These are phyloP conservation scores for Blastobotrys terrestris DNA, from an alignment of 805 yeast species.

Conservation along the genomic window DNA sequence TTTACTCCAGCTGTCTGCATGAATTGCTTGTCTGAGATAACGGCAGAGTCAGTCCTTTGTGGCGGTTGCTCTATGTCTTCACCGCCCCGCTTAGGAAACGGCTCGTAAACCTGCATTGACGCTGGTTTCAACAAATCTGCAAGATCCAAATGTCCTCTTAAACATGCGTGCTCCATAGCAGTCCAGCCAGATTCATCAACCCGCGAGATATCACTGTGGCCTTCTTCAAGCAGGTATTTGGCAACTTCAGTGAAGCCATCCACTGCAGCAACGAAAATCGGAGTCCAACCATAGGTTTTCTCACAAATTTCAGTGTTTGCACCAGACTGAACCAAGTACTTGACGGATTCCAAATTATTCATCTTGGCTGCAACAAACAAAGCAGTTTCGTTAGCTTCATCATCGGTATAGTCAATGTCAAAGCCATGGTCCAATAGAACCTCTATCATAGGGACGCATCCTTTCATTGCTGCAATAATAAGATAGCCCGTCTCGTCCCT, in stretches of 20 bases:
- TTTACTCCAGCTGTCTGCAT: constrained; percentile 1
- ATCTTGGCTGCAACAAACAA: constrained; percentile 73
- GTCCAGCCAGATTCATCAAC: constrained; percentile 91
- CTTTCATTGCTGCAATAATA: constrained; percentile 61
- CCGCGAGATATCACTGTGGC: constrained; percentile 44
- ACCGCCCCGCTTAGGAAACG: background rate
- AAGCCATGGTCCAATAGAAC: constrained; percentile 50
- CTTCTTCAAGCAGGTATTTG: constrained; percentile 43
- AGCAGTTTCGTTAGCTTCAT: constrained; percentile 58
- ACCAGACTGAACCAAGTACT: constrained; percentile 46
- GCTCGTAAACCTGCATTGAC: background rate
- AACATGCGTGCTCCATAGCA: constrained; percentile 93
- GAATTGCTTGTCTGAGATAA: background rate
- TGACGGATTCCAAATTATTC: constrained; percentile 48
- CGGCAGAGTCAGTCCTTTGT: constrained; percentile 1
- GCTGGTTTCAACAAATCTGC: constrained; percentile 46
- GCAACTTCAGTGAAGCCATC: constrained; percentile 67
- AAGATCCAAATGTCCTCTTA: constrained; percentile 76
- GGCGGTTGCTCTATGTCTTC: background rate
- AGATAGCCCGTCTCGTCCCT: constrained; percentile 61
- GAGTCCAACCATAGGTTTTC: constrained; percentile 85
- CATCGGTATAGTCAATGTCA: constrained; percentile 57
- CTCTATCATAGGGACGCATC: constrained; percentile 50
- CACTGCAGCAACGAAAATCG: constrained; percentile 81
- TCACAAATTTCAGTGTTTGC: constrained; percentile 79